Conservation (phyloP, 1,139 yeast genomes). For the Blastobotrys proliferans region DNA sequence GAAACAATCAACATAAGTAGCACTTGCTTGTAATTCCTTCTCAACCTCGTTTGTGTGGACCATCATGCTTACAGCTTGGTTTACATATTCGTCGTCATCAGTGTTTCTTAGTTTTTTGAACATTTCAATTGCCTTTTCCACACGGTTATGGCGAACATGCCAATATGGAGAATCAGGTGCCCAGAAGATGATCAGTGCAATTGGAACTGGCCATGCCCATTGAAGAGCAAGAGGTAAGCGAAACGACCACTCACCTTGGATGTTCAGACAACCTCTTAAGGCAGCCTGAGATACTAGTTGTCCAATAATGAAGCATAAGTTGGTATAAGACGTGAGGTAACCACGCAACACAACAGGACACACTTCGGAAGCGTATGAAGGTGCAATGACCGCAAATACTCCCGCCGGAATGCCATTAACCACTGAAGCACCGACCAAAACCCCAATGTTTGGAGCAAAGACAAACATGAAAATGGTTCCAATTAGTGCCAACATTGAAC, state of each 20-base stretch:
- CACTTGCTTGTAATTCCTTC: conserved; percentile 6
- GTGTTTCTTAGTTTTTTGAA: conserved; percentile 17
- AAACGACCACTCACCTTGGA: conserved; percentile 35
- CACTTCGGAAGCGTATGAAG: conserved; percentile 47
- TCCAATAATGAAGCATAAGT: conserved; percentile 43
- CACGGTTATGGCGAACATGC: conserved; percentile 41
- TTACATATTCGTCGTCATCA: conserved; percentile 31
- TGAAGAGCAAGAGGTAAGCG: conserved; percentile 51
- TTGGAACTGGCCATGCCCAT: conserved; percentile 60
- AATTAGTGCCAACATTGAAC: neutral
- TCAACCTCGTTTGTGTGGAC: conserved; percentile 35
- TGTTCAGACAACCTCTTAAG: conserved; percentile 33
- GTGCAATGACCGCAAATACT: conserved; percentile 41
- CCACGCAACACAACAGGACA: conserved; percentile 44
- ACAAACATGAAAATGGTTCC: conserved; percentile 6
- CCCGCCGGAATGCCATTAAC: conserved; percentile 47
- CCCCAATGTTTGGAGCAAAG: conserved; percentile 23
- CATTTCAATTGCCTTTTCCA: conserved; percentile 27
- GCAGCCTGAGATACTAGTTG: conserved; percentile 37
- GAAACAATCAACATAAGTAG: conserved; percentile 36
- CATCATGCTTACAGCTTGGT: conserved; percentile 40
- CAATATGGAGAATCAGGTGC: conserved; percentile 58
- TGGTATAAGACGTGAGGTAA: conserved; percentile 40
- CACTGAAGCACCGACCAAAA: conserved; percentile 40
- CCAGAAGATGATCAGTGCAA: conserved; percentile 43